Evolutionary conservation across 2,329 filamentous ascomycete species (phyloP).

Genomic region (Ophiostoma ulmi): DNA sequence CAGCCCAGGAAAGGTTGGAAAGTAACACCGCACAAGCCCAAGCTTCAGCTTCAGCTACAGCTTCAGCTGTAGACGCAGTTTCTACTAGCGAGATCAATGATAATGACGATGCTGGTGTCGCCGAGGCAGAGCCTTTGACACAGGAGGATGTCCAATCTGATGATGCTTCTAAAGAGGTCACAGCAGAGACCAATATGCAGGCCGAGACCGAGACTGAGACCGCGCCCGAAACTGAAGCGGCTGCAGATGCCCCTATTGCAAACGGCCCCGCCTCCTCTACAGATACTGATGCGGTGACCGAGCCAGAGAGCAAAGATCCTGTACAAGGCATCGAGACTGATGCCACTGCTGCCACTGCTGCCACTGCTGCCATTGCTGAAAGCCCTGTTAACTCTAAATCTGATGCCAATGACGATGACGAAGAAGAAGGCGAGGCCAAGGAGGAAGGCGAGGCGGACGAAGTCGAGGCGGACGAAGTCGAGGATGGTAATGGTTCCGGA

Average conservation of each 20-base stretch:
- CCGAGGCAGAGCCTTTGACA: neutral
- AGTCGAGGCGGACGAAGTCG: neutral
- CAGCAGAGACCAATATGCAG: neutral
- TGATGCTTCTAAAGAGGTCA: neutral
- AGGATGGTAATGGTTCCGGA: neutral
- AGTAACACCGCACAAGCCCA: neutral
- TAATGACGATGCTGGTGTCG: neutral
- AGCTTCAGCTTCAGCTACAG: neutral
- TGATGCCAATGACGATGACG: slow-evolving; percentile 13
- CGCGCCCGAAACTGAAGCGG: neutral
- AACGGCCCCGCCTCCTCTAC: neutral
- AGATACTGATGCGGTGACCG: neutral
- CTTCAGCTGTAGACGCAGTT: neutral
- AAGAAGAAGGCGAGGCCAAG: neutral
- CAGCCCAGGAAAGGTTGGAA: neutral
- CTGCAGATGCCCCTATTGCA: neutral
- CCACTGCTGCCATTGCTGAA: neutral
- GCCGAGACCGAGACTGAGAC: neutral
- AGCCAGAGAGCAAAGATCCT: neutral
- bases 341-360: neutral
- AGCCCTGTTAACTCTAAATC: neutral
- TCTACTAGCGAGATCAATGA: neutral
- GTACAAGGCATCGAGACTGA: neutral
- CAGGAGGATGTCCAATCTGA: neutral
- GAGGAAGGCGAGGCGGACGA: neutral